Percentiles rank a stretch among this genome's conserved stretches.
Evolutionary conservation across 1,139 yeast genomes (phyloP).

Genomic region (Candida dubliniensis): DNA sequence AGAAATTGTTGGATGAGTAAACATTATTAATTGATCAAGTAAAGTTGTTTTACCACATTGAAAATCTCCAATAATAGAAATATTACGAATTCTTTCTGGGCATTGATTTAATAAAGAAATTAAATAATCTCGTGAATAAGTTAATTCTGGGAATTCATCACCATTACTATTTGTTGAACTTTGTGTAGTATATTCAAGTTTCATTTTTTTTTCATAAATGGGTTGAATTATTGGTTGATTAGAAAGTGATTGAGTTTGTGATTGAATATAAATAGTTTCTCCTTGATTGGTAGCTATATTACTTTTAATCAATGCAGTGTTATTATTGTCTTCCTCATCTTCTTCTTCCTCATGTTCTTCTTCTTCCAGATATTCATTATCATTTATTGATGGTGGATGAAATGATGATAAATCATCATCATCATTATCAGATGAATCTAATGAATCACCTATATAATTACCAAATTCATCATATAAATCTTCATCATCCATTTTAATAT

Average conservation of each 20-base stretch:
- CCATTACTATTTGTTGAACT: slow-evolving; percentile 16
- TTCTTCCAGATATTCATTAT: slow-evolving; percentile 16
- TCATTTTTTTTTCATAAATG: slow-evolving; percentile 38
- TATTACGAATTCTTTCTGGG: slow-evolving; percentile 71
- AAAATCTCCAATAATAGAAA: slow-evolving; percentile 79
- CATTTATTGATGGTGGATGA: slow-evolving; percentile 6
- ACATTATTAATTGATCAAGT: slow-evolving; percentile 64
- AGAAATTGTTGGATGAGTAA: slow-evolving; percentile 52
- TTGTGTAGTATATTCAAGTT: slow-evolving; percentile 37
- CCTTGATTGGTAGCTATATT: slow-evolving; percentile 6
- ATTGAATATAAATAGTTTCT: slow-evolving; percentile 27
- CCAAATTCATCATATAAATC: slow-evolving; percentile 84
- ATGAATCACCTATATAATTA: slow-evolving; percentile 59
- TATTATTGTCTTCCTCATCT: slow-evolving; percentile 12
- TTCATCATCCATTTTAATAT: slow-evolving; percentile 16
- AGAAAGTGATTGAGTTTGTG: slow-evolving; percentile 14
- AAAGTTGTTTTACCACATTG: slow-evolving; percentile 89
- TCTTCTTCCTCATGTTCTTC: slow-evolving; percentile 18
- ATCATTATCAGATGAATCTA: slow-evolving; percentile 46
- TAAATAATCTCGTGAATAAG: slow-evolving; percentile 66
- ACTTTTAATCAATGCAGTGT: slow-evolving; percentile 10
- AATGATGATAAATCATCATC: slow-evolving; percentile 7
- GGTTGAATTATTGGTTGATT: slow-evolving; percentile 72
- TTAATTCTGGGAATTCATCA: slow-evolving; percentile 54
- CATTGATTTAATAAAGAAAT: slow-evolving; percentile 40